These are phyloP conservation scores for Poterioochromonas sp. DNA, from an alignment of 352 stramenopile genomes.

Conservation along the genomic window DNA sequence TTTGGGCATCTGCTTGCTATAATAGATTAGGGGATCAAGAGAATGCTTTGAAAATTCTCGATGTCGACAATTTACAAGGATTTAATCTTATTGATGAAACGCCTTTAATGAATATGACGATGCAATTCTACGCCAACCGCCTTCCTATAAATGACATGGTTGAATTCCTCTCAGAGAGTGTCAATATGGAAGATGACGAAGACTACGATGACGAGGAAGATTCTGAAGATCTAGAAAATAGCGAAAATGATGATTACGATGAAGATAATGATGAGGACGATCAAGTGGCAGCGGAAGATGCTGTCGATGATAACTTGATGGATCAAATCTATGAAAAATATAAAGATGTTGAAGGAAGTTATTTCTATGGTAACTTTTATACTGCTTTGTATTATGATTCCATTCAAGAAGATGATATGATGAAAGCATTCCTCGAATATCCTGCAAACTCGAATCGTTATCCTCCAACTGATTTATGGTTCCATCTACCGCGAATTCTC, in stretches of 20 bases:
- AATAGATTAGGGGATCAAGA: background rate
- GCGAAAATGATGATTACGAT: background rate
- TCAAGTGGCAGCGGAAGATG: background rate
- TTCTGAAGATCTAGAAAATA: background rate
- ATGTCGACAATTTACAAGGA: background rate
- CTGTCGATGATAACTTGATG: background rate
- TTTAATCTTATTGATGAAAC: background rate
- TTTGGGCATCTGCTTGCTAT: conserved; percentile 7
- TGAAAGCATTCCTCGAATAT: background rate
- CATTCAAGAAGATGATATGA: background rate
- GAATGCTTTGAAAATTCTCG: background rate
- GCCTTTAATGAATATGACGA: background rate
- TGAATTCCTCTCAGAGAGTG: too few relatives aligned
- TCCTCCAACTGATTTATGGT: background rate
- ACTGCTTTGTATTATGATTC: conserved; percentile 11
- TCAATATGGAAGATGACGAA: too few relatives aligned
- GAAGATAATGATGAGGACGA: background rate
- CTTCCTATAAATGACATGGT: too few relatives aligned
- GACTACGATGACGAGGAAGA: background rate
- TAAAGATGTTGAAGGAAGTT: background rate
- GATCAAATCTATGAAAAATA: background rate
- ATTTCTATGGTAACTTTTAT: conserved; percentile 24
- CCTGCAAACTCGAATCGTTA: background rate
- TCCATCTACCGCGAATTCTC: conserved; percentile 5
- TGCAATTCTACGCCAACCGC: too few relatives aligned